Conservation (phyloP, 345 rosid species). For the Moringa oleifera region DNA sequence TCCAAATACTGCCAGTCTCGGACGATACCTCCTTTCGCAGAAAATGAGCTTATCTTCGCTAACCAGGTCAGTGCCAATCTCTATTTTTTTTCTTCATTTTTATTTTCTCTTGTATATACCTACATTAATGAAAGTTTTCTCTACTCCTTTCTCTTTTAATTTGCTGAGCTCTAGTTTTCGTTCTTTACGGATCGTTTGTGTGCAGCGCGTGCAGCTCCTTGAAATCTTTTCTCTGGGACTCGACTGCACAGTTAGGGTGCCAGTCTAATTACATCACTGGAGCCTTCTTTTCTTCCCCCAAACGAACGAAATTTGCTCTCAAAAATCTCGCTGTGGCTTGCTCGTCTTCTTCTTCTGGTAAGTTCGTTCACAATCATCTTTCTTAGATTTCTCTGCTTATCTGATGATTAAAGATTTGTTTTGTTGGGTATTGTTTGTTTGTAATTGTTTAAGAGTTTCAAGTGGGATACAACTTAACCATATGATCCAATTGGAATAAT, state of each 20-base stretch:
- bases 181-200: background rate
- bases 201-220: conserved; percentile 37
- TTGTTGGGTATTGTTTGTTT: background rate
- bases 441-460: conserved; percentile 2
- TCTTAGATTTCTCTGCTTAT: background rate
- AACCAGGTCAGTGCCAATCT: conserved; percentile 20
- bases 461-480: too few relatives aligned
- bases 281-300: conserved; percentile 26
- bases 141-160: background rate
- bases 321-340: conserved; percentile 32
- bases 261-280: conserved; percentile 29
- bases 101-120: background rate
- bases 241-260: conserved; percentile 32
- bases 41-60: conserved; percentile 28
- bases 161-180: background rate
- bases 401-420: conserved; percentile 2
- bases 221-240: conserved; percentile 32
- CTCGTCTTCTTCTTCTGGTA: conserved; percentile 46
- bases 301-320: conserved; percentile 15
- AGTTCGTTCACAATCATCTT: background rate
- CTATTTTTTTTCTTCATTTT: background rate
- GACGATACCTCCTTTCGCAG: background rate
- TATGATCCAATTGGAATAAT: too few relatives aligned
- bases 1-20: background rate
- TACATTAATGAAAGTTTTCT: background rate